Evolutionary conservation across 805 yeast species (phyloP).

Genomic region (Saccharomyces kudriavzevii): DNA sequence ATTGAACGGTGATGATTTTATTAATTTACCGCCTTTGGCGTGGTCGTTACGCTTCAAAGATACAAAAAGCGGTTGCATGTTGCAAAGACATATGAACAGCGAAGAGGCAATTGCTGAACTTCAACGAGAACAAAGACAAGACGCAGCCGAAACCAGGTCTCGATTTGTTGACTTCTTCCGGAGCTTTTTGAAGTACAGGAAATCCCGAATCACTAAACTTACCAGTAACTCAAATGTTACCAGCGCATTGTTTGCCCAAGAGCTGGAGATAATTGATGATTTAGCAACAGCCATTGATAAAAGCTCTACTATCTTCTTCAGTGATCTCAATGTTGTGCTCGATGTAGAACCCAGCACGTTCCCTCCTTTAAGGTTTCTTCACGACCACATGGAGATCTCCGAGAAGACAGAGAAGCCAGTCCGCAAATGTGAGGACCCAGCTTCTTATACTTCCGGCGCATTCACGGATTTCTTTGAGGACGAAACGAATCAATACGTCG

Average conservation of each 20-base stretch:
- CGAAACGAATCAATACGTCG: neutral
- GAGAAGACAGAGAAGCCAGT: neutral
- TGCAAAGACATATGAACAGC: neutral
- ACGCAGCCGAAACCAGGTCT: neutral
- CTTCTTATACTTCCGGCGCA: neutral
- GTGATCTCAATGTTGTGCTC: neutral
- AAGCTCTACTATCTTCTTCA: neutral
- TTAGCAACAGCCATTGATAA: neutral
- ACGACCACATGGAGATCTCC: neutral
- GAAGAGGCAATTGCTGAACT: neutral
- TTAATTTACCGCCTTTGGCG: conserved; percentile 16
- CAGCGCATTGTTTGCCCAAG: neutral
- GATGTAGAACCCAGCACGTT: neutral
- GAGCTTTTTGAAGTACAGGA: neutral
- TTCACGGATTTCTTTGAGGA: neutral
- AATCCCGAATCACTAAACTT: neutral
- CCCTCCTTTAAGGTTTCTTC: neutral
- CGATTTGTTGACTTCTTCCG: neutral
- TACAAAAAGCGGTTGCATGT: neutral
- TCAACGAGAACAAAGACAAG: neutral
- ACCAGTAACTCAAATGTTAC: neutral
- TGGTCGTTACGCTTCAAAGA: conserved; percentile 11
- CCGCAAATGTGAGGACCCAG: neutral
- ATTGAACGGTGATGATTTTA: conserved; percentile 7
- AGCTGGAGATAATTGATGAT: neutral